phyloP scores from a whole-genome alignment of 164 flowering plant genomes.

The Piper betle region DNA sequence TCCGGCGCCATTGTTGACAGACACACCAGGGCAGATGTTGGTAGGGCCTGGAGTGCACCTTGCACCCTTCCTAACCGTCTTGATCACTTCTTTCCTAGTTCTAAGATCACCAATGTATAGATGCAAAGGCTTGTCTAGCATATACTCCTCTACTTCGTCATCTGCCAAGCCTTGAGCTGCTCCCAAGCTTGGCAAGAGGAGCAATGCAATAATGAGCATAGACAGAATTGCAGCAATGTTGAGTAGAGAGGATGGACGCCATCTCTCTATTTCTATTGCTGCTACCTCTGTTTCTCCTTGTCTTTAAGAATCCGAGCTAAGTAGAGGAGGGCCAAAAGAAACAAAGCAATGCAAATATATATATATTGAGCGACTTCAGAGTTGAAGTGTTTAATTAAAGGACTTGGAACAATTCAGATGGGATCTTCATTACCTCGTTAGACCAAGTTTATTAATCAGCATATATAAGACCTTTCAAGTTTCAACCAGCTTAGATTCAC shows the following conservation, averaged over 20 bases:
- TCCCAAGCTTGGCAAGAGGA: constrained; percentile 6
- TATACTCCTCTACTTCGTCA: constrained; percentile 6
- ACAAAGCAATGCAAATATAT: background rate
- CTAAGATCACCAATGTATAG: background rate
- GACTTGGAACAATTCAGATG: background rate
- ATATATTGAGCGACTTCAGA: background rate
- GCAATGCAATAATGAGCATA: constrained; percentile 4
- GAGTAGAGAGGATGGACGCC: constrained; percentile 5
- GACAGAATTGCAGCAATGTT: constrained; percentile 13
- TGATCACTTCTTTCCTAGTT: background rate
- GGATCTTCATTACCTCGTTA: no score
- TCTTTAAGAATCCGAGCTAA: background rate
- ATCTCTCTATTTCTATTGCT: constrained; percentile 5
- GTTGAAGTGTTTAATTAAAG: background rate
- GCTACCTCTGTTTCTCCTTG: background rate
- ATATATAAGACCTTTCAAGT: no score
- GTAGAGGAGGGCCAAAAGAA: background rate
- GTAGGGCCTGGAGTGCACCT: constrained; percentile 1
- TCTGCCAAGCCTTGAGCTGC: constrained; percentile 3
- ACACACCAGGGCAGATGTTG: constrained; percentile 15
- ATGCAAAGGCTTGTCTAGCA: constrained; percentile 6
- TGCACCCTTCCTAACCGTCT: constrained; percentile 16
- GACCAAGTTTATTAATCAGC: no score
- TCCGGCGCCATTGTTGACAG: constrained; percentile 15
- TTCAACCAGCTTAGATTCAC: background rate